Evolutionary conservation across 768 basidiomycete species (phyloP).

Genomic region (Filobasidium floriforme): DNA sequence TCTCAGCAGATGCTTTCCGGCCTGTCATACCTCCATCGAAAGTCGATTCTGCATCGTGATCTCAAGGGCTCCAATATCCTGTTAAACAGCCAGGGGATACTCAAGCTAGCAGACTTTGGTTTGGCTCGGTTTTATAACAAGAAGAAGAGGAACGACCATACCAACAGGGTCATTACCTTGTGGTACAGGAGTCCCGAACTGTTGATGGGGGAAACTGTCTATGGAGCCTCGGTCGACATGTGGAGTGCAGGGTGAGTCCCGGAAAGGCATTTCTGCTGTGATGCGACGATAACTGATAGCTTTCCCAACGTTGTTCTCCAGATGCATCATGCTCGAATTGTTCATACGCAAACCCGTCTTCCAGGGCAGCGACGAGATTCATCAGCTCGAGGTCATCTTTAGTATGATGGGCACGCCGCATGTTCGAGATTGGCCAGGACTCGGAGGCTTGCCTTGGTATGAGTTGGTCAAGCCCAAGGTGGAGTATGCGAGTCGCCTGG

Average conservation of each 20-base stretch:
- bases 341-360: slow-evolving; percentile 95
- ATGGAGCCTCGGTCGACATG: slow-evolving; percentile 97
- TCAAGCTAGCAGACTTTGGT: slow-evolving; percentile 96
- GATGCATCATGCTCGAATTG: slow-evolving; percentile 97
- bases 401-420: slow-evolving; percentile 80
- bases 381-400: slow-evolving; percentile 90
- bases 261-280: background rate
- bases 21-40: slow-evolving; percentile 87
- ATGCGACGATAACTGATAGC: background rate
- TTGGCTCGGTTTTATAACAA: slow-evolving; percentile 94
- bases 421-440: slow-evolving; percentile 68
- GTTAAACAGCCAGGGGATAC: slow-evolving; percentile 77
- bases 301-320: slow-evolving; percentile 40
- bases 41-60: slow-evolving; percentile 93
- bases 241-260: slow-evolving; percentile 92
- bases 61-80: slow-evolving; percentile 99
- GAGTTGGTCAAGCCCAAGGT: slow-evolving; percentile 92
- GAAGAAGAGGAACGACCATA: slow-evolving; percentile 81
- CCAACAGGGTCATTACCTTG: slow-evolving; percentile 96
- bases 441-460: slow-evolving; percentile 88
- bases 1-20: slow-evolving; percentile 93
- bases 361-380: slow-evolving; percentile 95
- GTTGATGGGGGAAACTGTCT: slow-evolving; percentile 87
- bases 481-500: slow-evolving; percentile 63
- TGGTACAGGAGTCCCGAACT: slow-evolving; percentile 98